These are phyloP conservation scores for Phytophthora vignae DNA, from an alignment of 352 stramenopile species.

Conservation along the genomic window DNA sequence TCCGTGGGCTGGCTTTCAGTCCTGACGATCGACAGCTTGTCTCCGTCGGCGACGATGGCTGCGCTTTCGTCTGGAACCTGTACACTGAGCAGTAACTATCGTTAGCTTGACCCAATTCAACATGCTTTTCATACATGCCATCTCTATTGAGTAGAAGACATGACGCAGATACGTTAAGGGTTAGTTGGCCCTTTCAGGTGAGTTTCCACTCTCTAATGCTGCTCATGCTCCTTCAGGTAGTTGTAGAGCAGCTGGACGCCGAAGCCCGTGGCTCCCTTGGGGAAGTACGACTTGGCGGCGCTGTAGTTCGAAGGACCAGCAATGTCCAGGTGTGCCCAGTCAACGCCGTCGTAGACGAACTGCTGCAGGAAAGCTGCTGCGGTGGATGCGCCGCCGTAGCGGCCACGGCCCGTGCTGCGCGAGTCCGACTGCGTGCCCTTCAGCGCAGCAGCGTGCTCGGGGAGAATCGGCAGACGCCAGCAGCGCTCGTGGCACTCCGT, in stretches of 20 bases:
- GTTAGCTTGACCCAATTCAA: slow-evolving; percentile 9
- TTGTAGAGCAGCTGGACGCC: slow-evolving; percentile 89
- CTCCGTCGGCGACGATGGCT: slow-evolving; percentile 91
- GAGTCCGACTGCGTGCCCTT: slow-evolving; percentile 85
- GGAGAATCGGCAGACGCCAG: slow-evolving; percentile 91
- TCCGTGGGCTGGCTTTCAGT: slow-evolving; percentile 86
- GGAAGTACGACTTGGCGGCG: slow-evolving; percentile 84
- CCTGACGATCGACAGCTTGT: slow-evolving; percentile 93
- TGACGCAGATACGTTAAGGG: neutral
- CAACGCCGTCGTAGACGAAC: slow-evolving; percentile 87
- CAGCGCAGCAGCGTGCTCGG: slow-evolving; percentile 84
- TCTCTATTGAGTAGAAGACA: slow-evolving; percentile 34
- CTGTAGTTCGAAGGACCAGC: slow-evolving; percentile 89
- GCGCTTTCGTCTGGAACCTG: slow-evolving; percentile 94
- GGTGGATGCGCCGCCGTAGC: slow-evolving; percentile 84
- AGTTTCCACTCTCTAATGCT: slow-evolving; percentile 34
- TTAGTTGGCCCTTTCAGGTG: neutral
- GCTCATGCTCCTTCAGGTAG: slow-evolving; percentile 83
- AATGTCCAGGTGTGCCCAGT: slow-evolving; percentile 93
- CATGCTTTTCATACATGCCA: slow-evolving; percentile 31
- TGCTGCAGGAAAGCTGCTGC: slow-evolving; percentile 91
- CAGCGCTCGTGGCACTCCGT: slow-evolving; percentile 81
- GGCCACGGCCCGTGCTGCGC: slow-evolving; percentile 78
- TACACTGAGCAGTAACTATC: slow-evolving; percentile 58
- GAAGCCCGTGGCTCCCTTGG: slow-evolving; percentile 86